Evolutionary conservation across 768 basidiomycete species (phyloP).

Genomic region (Suillus paluster): DNA sequence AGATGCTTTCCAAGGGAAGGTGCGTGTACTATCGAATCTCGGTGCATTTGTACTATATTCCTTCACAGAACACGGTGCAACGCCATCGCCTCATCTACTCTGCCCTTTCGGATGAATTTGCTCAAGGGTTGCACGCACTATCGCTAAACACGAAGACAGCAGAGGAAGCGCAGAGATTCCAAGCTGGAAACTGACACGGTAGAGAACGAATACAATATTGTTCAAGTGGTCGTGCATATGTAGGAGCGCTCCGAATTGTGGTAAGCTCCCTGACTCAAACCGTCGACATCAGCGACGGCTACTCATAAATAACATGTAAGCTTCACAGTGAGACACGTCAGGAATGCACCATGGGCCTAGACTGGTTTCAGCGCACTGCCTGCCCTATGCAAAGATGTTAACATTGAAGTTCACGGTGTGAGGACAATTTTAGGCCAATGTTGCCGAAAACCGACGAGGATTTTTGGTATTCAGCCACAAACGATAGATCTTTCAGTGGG

Average conservation of each 20-base stretch:
- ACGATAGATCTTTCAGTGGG: background rate
- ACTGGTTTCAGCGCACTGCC: background rate
- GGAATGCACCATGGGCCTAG: background rate
- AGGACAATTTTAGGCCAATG: background rate
- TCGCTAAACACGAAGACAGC: conserved; percentile 76
- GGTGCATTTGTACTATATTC: conserved; percentile 16
- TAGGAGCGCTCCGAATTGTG: background rate
- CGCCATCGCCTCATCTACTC: conserved; percentile 82
- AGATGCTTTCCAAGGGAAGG: conserved; percentile 75
- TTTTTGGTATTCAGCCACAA: background rate
- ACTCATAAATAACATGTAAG: conserved; percentile 8
- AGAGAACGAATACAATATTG: background rate
- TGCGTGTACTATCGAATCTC: conserved; percentile 34
- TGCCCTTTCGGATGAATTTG: conserved; percentile 71
- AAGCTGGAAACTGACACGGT: conserved; percentile 15
- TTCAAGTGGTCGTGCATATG: background rate
- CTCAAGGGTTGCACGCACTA: conserved; percentile 75
- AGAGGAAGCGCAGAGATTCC: conserved; percentile 45
- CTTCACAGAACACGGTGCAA: conserved; percentile 68
- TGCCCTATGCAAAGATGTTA: background rate
- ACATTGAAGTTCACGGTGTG: background rate
- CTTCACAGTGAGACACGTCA: conserved; percentile 1
- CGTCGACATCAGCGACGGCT: background rate
- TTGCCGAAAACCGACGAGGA: background rate
- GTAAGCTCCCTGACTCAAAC: background rate